phyloP scores from a whole-genome alignment of 176 grass and related monocot species.

The Oryza rufipogon region DNA sequence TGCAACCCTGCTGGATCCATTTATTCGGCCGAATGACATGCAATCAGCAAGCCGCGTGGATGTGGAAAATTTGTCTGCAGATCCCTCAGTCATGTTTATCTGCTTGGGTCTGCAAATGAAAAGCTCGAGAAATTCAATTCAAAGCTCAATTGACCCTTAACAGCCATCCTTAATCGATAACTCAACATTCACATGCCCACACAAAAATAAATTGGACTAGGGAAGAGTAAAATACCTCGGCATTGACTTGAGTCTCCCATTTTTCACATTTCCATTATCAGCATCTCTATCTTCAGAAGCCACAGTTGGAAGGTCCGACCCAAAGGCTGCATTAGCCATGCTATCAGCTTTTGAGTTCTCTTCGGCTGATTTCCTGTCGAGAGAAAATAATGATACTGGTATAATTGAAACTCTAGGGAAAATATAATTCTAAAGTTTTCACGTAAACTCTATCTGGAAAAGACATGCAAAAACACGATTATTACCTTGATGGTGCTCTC shows the following conservation, averaged over 20 bases:
- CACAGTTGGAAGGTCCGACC: slow-evolving; percentile 13
- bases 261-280: slow-evolving; percentile 30
- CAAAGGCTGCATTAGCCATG: slow-evolving; percentile 9
- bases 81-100: slow-evolving; percentile 31
- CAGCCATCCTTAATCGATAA: neutral
- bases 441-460: neutral
- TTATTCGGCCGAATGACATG: slow-evolving; percentile 40
- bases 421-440: slow-evolving; percentile 16
- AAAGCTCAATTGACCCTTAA: neutral
- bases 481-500: slow-evolving; percentile 47
- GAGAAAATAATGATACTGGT: neutral
- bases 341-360: slow-evolving; percentile 37
- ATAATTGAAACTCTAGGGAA: neutral
- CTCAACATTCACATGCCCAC: neutral
- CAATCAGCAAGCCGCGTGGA: slow-evolving; percentile 31
- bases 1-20: slow-evolving; percentile 22
- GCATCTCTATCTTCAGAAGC: slow-evolving; percentile 37
- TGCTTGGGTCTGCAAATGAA: slow-evolving; percentile 39
- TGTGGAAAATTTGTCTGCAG: slow-evolving; percentile 33
- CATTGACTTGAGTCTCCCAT: slow-evolving; percentile 36
- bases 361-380: slow-evolving; percentile 31
- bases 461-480: neutral
- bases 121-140: neutral
- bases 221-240: slow-evolving; percentile 32
- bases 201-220: neutral